Conservation (phyloP, 1,284 basidiomycete genomes). For the Tilletiaria anomala region DNA sequence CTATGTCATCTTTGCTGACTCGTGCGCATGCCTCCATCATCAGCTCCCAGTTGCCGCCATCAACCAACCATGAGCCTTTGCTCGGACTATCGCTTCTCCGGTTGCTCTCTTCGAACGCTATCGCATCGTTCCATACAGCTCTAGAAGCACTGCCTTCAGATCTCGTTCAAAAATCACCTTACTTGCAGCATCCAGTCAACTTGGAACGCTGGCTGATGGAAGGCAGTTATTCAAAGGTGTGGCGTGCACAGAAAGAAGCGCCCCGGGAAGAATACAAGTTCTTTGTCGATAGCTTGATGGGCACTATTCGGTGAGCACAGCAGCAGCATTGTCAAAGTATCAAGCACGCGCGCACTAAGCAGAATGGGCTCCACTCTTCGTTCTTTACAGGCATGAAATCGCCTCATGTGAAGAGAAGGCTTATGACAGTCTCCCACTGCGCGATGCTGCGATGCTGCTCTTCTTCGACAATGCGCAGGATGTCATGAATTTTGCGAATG, state of each 20-base stretch:
- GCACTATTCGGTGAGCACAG: constrained; percentile 63
- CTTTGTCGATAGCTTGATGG: constrained; percentile 78
- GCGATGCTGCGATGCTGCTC: constrained; percentile 70
- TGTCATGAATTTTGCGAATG: constrained; percentile 59
- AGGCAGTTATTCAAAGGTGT: constrained; percentile 93
- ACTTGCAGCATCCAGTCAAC: constrained; percentile 36
- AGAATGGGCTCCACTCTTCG: background rate
- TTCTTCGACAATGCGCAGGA: constrained; percentile 71
- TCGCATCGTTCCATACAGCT: constrained; percentile 97
- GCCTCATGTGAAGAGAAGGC: constrained; percentile 82
- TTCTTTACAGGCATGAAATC: constrained; percentile 60
- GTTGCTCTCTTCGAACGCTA: constrained; percentile 84
- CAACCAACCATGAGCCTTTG: constrained; percentile 71
- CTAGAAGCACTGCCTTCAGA: constrained; percentile 62
- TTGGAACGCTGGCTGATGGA: constrained; percentile 95
- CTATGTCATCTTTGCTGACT: background rate
- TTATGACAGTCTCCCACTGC: constrained; percentile 69
- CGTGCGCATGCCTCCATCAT: background rate
- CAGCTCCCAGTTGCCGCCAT: constrained; percentile 61
- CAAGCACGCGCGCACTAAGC: background rate
- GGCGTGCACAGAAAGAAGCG: constrained; percentile 74
- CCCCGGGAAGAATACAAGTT: constrained; percentile 63
- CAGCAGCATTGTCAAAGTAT: background rate
- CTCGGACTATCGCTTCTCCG: constrained; percentile 86
- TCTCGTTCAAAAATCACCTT: constrained; percentile 19